phyloP scores from a whole-genome alignment of 345 rosid species.

The Brassica rapa region DNA sequence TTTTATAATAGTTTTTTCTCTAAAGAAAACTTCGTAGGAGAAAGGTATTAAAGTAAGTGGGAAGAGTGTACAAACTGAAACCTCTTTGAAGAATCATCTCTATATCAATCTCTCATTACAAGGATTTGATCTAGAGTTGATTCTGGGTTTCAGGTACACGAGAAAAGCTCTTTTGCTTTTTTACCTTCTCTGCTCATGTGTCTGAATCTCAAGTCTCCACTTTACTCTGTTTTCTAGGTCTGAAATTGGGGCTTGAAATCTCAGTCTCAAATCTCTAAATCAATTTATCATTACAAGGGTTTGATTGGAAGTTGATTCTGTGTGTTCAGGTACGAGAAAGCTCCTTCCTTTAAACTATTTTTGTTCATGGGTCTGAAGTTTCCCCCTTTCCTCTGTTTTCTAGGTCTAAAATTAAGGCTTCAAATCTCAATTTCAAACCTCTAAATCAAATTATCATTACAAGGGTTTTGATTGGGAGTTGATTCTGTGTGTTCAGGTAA shows the following conservation, averaged over 20 bases:
- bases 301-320: constrained; percentile 27
- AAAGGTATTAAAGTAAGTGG: constrained; percentile 15
- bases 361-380: background rate
- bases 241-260: background rate
- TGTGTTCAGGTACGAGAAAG: constrained; percentile 13
- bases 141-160: background rate
- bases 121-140: background rate
- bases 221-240: background rate
- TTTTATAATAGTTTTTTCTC: background rate
- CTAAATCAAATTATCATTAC: background rate
- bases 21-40: constrained; percentile 11
- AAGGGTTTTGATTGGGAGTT: constrained; percentile 21
- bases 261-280: background rate
- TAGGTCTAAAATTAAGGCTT: constrained; percentile 2
- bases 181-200: background rate
- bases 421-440: no score
- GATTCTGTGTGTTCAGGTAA: constrained; percentile 15
- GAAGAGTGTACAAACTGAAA: constrained; percentile 3
- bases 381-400: constrained; percentile 9
- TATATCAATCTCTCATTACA: background rate
- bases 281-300: constrained; percentile 1
- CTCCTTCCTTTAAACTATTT: background rate
- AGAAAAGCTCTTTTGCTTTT: background rate
- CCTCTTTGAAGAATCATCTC: background rate
- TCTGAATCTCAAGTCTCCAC: background rate